phyloP scores from a whole-genome alignment of 768 basidiomycete genomes.

The Hemileccinum rubropunctum region DNA sequence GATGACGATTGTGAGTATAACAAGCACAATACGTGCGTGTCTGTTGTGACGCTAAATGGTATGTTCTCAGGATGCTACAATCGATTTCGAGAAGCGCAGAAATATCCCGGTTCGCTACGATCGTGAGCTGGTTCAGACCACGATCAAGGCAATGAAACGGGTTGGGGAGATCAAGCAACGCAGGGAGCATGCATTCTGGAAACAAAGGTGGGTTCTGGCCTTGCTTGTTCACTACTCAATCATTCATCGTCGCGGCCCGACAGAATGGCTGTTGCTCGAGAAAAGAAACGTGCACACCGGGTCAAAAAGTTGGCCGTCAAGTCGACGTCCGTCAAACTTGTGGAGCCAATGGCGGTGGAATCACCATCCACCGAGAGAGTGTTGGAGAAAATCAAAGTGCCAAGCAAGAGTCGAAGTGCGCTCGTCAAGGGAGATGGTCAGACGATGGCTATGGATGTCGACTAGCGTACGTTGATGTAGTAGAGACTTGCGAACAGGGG shows the following conservation, averaged over 20 bases:
- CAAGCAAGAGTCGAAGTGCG: slow-evolving; percentile 62
- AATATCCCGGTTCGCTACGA: slow-evolving; percentile 97
- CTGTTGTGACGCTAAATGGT: not conserved
- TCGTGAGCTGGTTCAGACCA: slow-evolving; percentile 88
- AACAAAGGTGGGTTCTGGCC: slow-evolving; percentile 61
- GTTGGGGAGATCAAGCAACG: slow-evolving; percentile 87
- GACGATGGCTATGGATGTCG: slow-evolving; percentile 90
- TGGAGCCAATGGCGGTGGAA: slow-evolving; percentile 56
- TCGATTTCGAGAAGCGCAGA: slow-evolving; percentile 98
- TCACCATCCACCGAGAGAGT: slow-evolving; percentile 45
- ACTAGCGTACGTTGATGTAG: slow-evolving; percentile 37
- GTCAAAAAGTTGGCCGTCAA: slow-evolving; percentile 59
- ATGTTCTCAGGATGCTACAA: slow-evolving; percentile 83
- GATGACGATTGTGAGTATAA: slow-evolving; percentile 86
- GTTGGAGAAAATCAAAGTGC: slow-evolving; percentile 77
- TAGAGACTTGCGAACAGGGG: slow-evolving; percentile 13
- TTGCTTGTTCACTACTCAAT: not conserved
- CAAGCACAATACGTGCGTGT: not conserved
- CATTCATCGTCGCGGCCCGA: not conserved
- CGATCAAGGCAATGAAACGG: slow-evolving; percentile 95
- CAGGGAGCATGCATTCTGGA: slow-evolving; percentile 95
- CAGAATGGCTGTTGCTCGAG: slow-evolving; percentile 83
- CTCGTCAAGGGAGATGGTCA: slow-evolving; percentile 81
- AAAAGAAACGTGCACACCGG: slow-evolving; percentile 74
- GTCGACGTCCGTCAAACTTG: slow-evolving; percentile 55